These are phyloP conservation scores for Microascus cirrosus DNA, from an alignment of 2,329 filamentous ascomycete genomes.

Conservation along the genomic window DNA sequence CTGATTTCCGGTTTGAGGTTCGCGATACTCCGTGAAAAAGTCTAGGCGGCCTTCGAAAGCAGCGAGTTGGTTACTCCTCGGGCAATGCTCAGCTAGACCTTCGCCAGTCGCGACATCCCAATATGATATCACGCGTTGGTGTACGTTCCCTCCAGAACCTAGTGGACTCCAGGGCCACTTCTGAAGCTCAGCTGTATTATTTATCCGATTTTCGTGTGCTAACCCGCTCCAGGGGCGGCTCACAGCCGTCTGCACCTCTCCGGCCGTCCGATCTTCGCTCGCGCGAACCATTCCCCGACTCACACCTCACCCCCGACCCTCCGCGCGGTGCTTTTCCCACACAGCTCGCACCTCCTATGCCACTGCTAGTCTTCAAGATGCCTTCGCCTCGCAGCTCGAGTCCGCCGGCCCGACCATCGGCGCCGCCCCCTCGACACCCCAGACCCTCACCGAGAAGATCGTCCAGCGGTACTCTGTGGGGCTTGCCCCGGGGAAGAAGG, in stretches of 20 bases:
- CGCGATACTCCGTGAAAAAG: neutral
- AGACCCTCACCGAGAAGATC: slow-evolving; percentile 89
- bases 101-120: neutral
- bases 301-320: neutral
- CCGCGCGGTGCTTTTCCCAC: neutral
- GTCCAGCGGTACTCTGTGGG: slow-evolving; percentile 74
- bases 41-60: too few relatives aligned
- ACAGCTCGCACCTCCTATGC: neutral
- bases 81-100: neutral
- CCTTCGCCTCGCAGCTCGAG: neutral
- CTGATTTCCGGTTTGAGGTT: neutral
- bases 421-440: slow-evolving; percentile 27
- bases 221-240: neutral
- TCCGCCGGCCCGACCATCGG: neutral
- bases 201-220: neutral
- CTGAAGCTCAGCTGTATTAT: too few relatives aligned
- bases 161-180: too few relatives aligned
- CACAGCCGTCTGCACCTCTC: neutral
- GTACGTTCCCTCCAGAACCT: neutral
- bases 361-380: neutral
- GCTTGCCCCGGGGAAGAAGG: slow-evolving; percentile 61
- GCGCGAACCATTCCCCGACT: neutral
- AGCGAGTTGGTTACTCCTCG: neutral
- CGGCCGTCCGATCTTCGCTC: neutral
- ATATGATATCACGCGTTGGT: neutral